phyloP scores from a whole-genome alignment of 208 protist genomes.

The Leishmania aethiopica region DNA sequence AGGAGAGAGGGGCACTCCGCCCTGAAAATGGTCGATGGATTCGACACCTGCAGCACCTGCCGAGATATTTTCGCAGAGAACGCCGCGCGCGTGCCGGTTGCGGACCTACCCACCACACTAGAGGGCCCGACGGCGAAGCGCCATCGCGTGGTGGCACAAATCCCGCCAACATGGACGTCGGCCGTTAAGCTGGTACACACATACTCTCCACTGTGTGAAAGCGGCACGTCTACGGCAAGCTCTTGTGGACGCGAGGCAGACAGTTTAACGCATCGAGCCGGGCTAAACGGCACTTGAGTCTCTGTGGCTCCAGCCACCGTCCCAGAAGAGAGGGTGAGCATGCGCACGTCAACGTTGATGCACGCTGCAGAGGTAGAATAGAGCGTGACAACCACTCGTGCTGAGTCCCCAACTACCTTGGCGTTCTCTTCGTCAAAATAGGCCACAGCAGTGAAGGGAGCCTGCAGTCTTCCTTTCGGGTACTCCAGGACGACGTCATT shows the following conservation, averaged over 20 bases:
- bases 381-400: constrained; percentile 23
- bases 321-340: constrained; percentile 18
- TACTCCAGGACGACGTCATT: constrained; percentile 29
- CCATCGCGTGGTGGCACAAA: constrained; percentile 28
- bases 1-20: constrained; percentile 38
- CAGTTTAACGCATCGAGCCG: constrained; percentile 10
- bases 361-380: constrained; percentile 32
- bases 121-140: constrained; percentile 11
- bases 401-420: constrained; percentile 21
- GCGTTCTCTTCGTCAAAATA: constrained; percentile 19
- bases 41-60: constrained; percentile 31
- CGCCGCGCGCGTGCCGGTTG: neutral
- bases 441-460: constrained; percentile 34
- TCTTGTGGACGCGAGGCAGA: constrained; percentile 15
- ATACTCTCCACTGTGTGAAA: constrained; percentile 47
- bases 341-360: constrained; percentile 22
- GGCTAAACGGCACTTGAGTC: constrained; percentile 10
- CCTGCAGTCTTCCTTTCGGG: constrained; percentile 32
- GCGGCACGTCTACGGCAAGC: constrained; percentile 17
- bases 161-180: constrained; percentile 27
- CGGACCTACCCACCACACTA: constrained; percentile 16
- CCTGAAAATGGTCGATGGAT: constrained; percentile 37
- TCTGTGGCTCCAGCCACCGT: neutral
- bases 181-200: constrained; percentile 39
- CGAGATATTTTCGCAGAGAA: constrained; percentile 9